Evolutionary conservation across 1,284 basidiomycete genomes (phyloP).

Genomic region (Tetrapyrgos nigripes): DNA sequence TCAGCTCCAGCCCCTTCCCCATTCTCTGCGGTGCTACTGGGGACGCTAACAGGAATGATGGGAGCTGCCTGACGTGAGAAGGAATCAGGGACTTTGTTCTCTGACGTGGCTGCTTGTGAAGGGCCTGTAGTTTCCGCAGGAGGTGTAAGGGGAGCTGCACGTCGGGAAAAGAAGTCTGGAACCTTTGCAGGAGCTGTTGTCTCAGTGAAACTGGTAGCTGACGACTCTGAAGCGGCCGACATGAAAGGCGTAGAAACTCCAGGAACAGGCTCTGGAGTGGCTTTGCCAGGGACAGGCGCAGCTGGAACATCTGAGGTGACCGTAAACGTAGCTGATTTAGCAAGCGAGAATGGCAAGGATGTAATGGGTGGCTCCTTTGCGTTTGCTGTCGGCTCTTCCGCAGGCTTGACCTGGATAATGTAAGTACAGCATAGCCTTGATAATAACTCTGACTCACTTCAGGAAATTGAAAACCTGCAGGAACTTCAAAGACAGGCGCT

Average conservation of each 20-base stretch:
- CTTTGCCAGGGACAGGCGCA: too few relatives aligned
- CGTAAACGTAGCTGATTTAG: conserved; percentile 23
- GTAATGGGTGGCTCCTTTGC: conserved; percentile 71
- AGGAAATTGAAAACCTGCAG: conserved; percentile 71
- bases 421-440: conserved; percentile 12
- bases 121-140: background rate
- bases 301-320: background rate
- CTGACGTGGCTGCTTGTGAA: background rate
- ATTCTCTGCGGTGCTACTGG: background rate
- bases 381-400: conserved; percentile 42
- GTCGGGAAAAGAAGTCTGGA: background rate
- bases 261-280: background rate
- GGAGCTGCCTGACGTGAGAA: background rate
- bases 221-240: background rate
- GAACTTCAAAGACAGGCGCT: conserved; percentile 62
- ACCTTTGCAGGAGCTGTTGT: conserved; percentile 21
- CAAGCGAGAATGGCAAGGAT: conserved; percentile 70
- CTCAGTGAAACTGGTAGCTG: conserved; percentile 2
- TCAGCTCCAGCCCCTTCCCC: conserved; percentile 7
- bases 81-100: background rate
- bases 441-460: conserved; percentile 49
- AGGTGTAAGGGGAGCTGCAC: background rate
- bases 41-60: background rate
- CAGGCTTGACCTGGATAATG: conserved; percentile 34
- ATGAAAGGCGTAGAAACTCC: background rate